Conservation (phyloP, 1,139 yeast species). For the Yamadazyma sp. region DNA sequence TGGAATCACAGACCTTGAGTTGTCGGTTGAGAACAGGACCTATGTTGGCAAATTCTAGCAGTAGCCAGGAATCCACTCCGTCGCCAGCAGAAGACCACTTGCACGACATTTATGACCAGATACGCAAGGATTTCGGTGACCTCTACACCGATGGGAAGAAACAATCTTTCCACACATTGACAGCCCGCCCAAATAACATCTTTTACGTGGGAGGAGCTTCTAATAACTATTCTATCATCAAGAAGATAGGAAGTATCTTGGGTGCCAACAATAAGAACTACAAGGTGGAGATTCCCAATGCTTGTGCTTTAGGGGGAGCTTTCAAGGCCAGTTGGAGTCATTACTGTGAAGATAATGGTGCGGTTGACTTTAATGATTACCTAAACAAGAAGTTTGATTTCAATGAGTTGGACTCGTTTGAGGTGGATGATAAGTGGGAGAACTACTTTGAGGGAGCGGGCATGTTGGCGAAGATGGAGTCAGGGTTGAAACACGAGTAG, state of each 20-base stretch:
- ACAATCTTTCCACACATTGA: slow-evolving; percentile 42
- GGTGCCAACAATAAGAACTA: slow-evolving; percentile 65
- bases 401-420: slow-evolving; percentile 46
- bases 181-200: slow-evolving; percentile 64
- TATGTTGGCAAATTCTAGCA: slow-evolving; percentile 38
- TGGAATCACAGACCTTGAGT: slow-evolving; percentile 84
- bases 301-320: slow-evolving; percentile 96
- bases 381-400: slow-evolving; percentile 44
- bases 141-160: slow-evolving; percentile 51
- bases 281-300: slow-evolving; percentile 77
- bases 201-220: slow-evolving; percentile 91
- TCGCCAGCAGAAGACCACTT: slow-evolving; percentile 16
- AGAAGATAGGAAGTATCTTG: slow-evolving; percentile 67
- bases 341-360: slow-evolving; percentile 32
- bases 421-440: slow-evolving; percentile 45
- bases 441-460: slow-evolving; percentile 52
- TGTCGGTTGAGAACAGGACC: slow-evolving; percentile 81
- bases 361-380: slow-evolving; percentile 43
- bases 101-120: slow-evolving; percentile 22
- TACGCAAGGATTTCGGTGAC: slow-evolving; percentile 37
- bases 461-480: slow-evolving; percentile 50
- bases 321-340: slow-evolving; percentile 78
- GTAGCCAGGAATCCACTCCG: slow-evolving; percentile 16
- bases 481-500: slow-evolving; percentile 23
- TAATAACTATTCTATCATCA: slow-evolving; percentile 64